These are phyloP conservation scores for Avena insularis DNA, from an alignment of 176 grass and related monocot species.

Conservation along the genomic window DNA sequence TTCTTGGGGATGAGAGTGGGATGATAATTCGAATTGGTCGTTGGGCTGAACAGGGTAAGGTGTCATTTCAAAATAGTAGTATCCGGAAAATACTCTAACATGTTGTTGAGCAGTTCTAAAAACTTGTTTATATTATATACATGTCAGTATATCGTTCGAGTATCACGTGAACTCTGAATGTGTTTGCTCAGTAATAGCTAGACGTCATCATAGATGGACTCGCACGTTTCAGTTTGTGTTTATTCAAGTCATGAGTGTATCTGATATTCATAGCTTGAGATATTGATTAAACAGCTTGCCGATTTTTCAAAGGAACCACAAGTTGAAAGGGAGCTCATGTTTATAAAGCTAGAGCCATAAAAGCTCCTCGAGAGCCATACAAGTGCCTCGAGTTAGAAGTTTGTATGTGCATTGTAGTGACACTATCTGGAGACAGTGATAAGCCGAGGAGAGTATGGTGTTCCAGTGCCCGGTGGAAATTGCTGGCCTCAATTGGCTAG, in stretches of 20 bases:
- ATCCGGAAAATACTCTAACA: slow-evolving; percentile 64
- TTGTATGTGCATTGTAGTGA: not conserved
- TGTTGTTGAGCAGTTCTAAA: slow-evolving; percentile 72
- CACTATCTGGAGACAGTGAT: not conserved
- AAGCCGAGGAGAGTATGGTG: too few relatives aligned
- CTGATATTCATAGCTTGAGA: slow-evolving; percentile 6
- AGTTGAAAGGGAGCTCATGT: slow-evolving; percentile 83
- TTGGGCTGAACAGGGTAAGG: too few relatives aligned
- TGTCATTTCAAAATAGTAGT: slow-evolving; percentile 77
- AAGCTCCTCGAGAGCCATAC: slow-evolving; percentile 59
- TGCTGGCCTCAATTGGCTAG: too few relatives aligned
- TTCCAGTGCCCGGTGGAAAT: too few relatives aligned
- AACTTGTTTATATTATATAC: slow-evolving; percentile 77
- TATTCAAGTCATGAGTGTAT: slow-evolving; percentile 4
- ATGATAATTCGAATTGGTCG: too few relatives aligned
- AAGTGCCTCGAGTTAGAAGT: slow-evolving; percentile 59
- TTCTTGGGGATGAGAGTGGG: too few relatives aligned
- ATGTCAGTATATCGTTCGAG: slow-evolving; percentile 46
- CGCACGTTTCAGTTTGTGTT: not conserved
- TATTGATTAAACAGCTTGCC: slow-evolving; percentile 50
- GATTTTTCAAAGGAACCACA: slow-evolving; percentile 69
- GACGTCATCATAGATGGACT: not conserved
- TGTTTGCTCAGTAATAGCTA: not conserved
- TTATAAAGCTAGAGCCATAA: slow-evolving; percentile 72
- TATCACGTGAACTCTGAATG: not conserved